Percentiles rank a stretch among this genome's conserved stretches.
These are phyloP conservation scores for Lachnellula hyalina DNA, from an alignment of 2,329 filamentous ascomycete species.

Conservation along the genomic window DNA sequence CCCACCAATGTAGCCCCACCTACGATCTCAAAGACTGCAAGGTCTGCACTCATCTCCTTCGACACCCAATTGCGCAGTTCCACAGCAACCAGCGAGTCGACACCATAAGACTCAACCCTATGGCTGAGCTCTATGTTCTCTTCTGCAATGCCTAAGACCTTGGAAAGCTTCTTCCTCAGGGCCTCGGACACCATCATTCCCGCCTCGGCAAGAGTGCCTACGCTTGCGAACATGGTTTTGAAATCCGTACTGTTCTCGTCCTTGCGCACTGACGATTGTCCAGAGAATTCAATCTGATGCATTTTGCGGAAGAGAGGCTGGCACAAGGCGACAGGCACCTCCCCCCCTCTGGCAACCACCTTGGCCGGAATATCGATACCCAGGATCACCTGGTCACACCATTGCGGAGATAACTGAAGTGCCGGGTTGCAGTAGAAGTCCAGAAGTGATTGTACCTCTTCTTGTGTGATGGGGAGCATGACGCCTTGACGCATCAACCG, in stretches of 20 bases:
- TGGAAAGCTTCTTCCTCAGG: slow-evolving; percentile 14
- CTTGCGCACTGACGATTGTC: not conserved
- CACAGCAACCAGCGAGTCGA: slow-evolving; percentile 48
- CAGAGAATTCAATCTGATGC: not conserved
- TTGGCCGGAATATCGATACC: not conserved
- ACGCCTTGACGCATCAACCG: slow-evolving; percentile 41
- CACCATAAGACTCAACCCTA: slow-evolving; percentile 37
- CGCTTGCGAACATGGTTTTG: not conserved
- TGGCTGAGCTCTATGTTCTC: slow-evolving; percentile 23
- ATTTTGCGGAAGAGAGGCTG: not conserved
- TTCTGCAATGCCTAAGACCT: slow-evolving; percentile 22
- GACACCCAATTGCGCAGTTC: slow-evolving; percentile 45
- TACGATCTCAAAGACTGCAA: slow-evolving; percentile 22
- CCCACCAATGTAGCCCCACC: not conserved
- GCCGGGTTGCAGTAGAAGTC: not conserved
- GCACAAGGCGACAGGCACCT: not conserved
- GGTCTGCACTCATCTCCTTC: slow-evolving; percentile 36
- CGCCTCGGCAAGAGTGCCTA: not conserved
- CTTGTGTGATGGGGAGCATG: slow-evolving; percentile 25
- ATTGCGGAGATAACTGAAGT: not conserved
- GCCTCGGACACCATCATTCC: not conserved
- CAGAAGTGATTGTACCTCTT: not conserved
- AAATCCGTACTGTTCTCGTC: not conserved
- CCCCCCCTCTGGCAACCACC: not conserved
- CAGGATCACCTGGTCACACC: not conserved